phyloP scores from a whole-genome alignment of 2,329 filamentous ascomycete species.

The Claviceps fusiformis region DNA sequence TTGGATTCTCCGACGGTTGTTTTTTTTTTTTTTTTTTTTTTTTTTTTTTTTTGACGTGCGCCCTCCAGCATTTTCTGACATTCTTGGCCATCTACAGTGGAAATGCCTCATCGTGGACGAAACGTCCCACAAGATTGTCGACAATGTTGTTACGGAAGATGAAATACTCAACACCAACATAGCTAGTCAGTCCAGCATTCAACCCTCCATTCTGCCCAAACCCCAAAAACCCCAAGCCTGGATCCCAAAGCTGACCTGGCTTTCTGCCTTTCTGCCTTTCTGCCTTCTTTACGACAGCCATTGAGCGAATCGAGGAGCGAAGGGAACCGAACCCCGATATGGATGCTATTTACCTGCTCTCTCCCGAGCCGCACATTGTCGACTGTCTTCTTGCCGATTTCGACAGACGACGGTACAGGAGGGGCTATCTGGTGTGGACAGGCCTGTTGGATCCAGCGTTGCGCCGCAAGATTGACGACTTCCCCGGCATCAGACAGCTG shows the following conservation, averaged over 20 bases:
- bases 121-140: constrained; percentile 67
- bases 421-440: constrained; percentile 75
- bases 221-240: constrained; percentile 4
- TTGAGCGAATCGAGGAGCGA: constrained; percentile 83
- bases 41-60: too few species aligned
- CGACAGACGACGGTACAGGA: constrained; percentile 68
- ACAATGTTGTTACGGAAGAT: constrained; percentile 88
- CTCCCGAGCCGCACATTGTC: constrained; percentile 74
- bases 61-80: not conserved
- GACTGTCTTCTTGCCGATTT: constrained; percentile 92
- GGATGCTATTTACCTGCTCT: constrained; percentile 88
- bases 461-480: constrained; percentile 62
- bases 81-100: constrained; percentile 47
- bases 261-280: not conserved
- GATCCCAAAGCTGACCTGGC: constrained; percentile 1
- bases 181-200: constrained; percentile 57
- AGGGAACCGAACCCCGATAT: constrained; percentile 74
- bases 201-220: not conserved
- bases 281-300: constrained; percentile 44
- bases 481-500: constrained; percentile 52
- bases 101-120: constrained; percentile 91
- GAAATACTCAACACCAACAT: constrained; percentile 95
- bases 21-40: too few species aligned
- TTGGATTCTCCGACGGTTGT: not conserved
- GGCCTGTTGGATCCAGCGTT: constrained; percentile 55